phyloP scores from a whole-genome alignment of 202 grass and related monocot genomes.

The Schoenoplectus triqueter region DNA sequence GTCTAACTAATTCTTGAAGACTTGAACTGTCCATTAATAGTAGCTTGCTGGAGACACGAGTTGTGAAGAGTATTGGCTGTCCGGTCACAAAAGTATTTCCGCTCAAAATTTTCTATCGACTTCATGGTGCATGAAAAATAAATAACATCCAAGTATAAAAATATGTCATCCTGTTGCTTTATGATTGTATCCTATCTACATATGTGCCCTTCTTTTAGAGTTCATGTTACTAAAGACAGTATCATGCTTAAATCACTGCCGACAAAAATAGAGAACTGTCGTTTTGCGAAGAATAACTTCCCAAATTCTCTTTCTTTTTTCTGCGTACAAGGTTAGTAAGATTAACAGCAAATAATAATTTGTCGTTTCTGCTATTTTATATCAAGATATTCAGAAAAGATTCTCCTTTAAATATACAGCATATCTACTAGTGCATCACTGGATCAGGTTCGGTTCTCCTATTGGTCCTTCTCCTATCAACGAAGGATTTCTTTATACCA shows the following conservation, averaged over 20 bases:
- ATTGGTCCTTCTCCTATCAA: conserved; percentile 9
- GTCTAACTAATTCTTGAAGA: conserved; percentile 5
- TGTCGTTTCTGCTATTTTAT: conserved; percentile 10
- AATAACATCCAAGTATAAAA: background rate
- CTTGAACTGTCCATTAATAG: background rate
- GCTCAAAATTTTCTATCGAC: background rate
- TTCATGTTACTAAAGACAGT: background rate
- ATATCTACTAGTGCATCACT: conserved; percentile 10
- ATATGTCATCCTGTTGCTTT: background rate
- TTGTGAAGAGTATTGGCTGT: background rate
- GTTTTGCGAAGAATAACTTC: conserved; percentile 23
- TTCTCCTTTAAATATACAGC: background rate
- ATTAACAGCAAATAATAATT: conserved; percentile 24
- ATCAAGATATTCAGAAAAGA: conserved; percentile 2
- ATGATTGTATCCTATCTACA: conserved; percentile 22
- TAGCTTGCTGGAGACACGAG: conserved; percentile 3
- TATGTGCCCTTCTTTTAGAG: conserved; percentile 11
- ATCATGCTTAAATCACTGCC: conserved; percentile 8
- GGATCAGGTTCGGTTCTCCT: background rate
- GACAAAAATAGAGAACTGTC: conserved; percentile 23
- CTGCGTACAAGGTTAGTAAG: background rate
- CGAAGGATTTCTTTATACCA: background rate
- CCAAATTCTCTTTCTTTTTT: background rate
- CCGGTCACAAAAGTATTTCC: background rate
- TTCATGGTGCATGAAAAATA: background rate